Conservation (phyloP, 2,329 filamentous ascomycete species). For the Diaporthe sp. region DNA sequence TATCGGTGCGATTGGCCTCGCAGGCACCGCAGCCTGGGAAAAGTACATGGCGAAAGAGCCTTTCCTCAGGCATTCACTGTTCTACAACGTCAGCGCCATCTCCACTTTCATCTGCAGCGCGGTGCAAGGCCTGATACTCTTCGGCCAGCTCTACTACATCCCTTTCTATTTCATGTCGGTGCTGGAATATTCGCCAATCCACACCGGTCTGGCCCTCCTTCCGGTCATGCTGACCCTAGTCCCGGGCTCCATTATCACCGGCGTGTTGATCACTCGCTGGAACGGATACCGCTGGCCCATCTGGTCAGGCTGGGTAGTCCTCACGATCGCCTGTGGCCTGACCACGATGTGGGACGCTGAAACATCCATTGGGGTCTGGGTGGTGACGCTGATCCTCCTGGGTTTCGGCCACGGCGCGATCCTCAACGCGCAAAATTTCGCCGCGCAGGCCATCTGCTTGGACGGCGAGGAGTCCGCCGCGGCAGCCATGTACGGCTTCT, state of each 20-base stretch:
- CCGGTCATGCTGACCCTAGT: constrained; percentile 51
- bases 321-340: constrained; percentile 47
- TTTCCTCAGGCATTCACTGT: constrained; percentile 51
- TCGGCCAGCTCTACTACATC: constrained; percentile 52
- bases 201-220: constrained; percentile 53
- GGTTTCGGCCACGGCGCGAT: constrained; percentile 55
- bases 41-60: constrained; percentile 49
- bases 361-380: constrained; percentile 52
- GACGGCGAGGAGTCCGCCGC: constrained; percentile 55
- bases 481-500: constrained; percentile 57
- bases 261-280: constrained; percentile 49
- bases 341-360: constrained; percentile 46
- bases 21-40: constrained; percentile 56
- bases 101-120: constrained; percentile 50
- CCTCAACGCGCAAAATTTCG: constrained; percentile 57
- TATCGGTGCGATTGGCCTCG: constrained; percentile 57
- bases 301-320: constrained; percentile 53
- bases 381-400: constrained; percentile 52
- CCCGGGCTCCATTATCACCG: constrained; percentile 51
- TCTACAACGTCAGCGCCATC: constrained; percentile 48
- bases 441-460: constrained; percentile 55
- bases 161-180: constrained; percentile 57
- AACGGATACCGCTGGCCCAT: constrained; percentile 56
- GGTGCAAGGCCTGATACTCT: constrained; percentile 53
- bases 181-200: constrained; percentile 50